A percentile compares a stretch with the other conserved stretches of the same genome.
These are phyloP conservation scores for Saccharomycopsis selenospora DNA, from an alignment of 805 yeast species.

Conservation along the genomic window DNA sequence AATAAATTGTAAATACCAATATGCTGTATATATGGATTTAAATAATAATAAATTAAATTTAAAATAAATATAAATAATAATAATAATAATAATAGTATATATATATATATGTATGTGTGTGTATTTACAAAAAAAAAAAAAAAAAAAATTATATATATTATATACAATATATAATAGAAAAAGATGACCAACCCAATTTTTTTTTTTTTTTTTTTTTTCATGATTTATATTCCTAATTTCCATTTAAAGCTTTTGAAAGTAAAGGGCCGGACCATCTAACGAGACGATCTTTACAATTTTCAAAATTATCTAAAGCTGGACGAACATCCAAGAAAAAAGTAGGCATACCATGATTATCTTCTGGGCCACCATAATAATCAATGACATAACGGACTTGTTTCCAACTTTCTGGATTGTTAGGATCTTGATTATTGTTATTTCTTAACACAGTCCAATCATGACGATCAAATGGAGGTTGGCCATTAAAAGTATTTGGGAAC, in stretches of 20 bases:
- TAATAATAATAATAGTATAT: too few relatives aligned
- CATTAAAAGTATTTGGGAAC: constrained; percentile 65
- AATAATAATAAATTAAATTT: too few relatives aligned
- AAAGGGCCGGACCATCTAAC: constrained; percentile 56
- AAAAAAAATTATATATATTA: too few relatives aligned
- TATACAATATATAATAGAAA: too few relatives aligned
- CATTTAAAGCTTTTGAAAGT: constrained; percentile 1
- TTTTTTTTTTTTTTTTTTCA: too few relatives aligned
- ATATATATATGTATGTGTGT: too few relatives aligned
- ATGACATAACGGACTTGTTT: constrained; percentile 80
- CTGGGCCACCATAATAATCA: constrained; percentile 95
- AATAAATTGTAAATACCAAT: too few relatives aligned
- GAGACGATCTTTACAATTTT: constrained; percentile 62
- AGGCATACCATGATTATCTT: constrained; percentile 79
- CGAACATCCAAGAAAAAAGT: constrained; percentile 89
- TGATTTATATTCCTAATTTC: constrained; percentile 5
- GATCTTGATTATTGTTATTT: constrained; percentile 32
- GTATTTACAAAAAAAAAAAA: too few relatives aligned
- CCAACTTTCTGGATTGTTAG: constrained; percentile 40
- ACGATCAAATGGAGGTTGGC: constrained; percentile 91
- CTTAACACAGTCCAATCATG: constrained; percentile 98
- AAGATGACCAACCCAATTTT: too few relatives aligned
- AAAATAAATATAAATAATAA: too few relatives aligned
- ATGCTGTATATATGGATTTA: too few relatives aligned
- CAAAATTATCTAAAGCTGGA: constrained; percentile 76